A percentile compares a stretch with the other conserved stretches of the same genome.
phyloP scores from a whole-genome alignment of 495 filamentous ascomycete genomes.

The Talaromyces stipitatus region DNA sequence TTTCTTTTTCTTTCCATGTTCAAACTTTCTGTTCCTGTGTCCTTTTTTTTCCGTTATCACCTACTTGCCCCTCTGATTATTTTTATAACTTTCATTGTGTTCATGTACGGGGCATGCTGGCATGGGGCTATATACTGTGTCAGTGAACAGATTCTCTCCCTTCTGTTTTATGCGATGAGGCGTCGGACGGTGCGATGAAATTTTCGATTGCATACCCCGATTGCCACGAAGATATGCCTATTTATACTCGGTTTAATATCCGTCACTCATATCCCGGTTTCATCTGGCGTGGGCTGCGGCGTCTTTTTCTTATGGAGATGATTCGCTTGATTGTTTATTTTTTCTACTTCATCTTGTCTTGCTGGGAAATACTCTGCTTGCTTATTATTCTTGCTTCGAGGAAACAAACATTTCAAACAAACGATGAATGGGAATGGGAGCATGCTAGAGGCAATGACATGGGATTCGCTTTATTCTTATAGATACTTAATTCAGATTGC shows the following conservation, averaged over 20 bases:
- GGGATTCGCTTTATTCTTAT: constrained; percentile 7
- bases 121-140: background rate
- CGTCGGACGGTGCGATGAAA: background rate
- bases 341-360: background rate
- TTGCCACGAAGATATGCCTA: constrained; percentile 8
- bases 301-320: constrained; percentile 3
- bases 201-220: background rate
- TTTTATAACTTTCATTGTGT: constrained; percentile 2
- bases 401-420: background rate
- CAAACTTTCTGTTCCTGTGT: constrained; percentile 9
- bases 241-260: constrained; percentile 6
- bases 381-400: background rate
- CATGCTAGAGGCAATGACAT: constrained; percentile 5
- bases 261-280: constrained; percentile 3
- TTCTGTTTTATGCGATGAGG: background rate
- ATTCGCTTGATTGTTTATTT: background rate
- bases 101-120: background rate
- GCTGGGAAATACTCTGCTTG: background rate
- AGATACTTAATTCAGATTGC: constrained; percentile 8
- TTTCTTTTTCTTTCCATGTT: constrained; percentile 3
- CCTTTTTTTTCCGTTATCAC: constrained; percentile 15
- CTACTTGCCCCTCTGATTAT: constrained; percentile 5
- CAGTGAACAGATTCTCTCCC: background rate
- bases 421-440: background rate
- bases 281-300: constrained; percentile 6